phyloP scores from a whole-genome alignment of 352 stramenopile genomes.

The Globisporangium yorkense region DNA sequence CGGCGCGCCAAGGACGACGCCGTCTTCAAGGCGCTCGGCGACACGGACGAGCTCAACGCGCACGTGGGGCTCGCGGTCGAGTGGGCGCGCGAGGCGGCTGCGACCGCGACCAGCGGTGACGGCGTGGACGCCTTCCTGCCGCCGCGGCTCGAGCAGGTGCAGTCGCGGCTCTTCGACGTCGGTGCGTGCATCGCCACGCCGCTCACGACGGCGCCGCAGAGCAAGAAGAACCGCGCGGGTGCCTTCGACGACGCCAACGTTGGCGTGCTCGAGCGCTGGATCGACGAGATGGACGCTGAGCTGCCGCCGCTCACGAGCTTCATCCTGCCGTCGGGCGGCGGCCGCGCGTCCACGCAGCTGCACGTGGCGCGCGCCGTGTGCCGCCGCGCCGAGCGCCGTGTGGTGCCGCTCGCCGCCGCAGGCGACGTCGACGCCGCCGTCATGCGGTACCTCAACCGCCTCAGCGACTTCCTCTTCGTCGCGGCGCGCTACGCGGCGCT shows the following conservation, averaged over 20 bases:
- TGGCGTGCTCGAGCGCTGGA: slow-evolving; percentile 66
- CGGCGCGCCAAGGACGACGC: slow-evolving; percentile 79
- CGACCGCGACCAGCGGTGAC: no score
- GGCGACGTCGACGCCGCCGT: slow-evolving; percentile 76
- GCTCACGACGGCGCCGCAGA: slow-evolving; percentile 46
- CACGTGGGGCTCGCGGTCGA: slow-evolving; percentile 64
- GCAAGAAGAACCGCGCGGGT: slow-evolving; percentile 57
- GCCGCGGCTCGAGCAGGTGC: slow-evolving; percentile 75
- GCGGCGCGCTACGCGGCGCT: slow-evolving; percentile 56
- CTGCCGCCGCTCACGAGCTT: slow-evolving; percentile 84
- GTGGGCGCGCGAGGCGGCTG: slow-evolving; percentile 27
- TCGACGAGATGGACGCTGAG: slow-evolving; percentile 85
- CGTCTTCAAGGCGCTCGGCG: slow-evolving; percentile 87
- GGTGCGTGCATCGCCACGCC: slow-evolving; percentile 86
- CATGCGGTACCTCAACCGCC: slow-evolving; percentile 76
- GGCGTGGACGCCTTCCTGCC: slow-evolving; percentile 33
- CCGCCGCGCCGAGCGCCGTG: slow-evolving; percentile 78
- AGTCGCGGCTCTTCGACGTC: slow-evolving; percentile 89
- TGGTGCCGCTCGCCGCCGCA: slow-evolving; percentile 65
- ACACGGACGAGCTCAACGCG: slow-evolving; percentile 90
- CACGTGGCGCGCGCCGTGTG: slow-evolving; percentile 84
- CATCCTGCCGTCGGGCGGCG: slow-evolving; percentile 76
- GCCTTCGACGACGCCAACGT: slow-evolving; percentile 66
- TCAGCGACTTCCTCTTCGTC: slow-evolving; percentile 89
- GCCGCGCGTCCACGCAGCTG: slow-evolving; percentile 75